Percentiles rank a stretch among this genome's conserved stretches.
These are phyloP conservation scores for Syzygium aqueum DNA, from an alignment of 345 rosid species.

Conservation along the genomic window DNA sequence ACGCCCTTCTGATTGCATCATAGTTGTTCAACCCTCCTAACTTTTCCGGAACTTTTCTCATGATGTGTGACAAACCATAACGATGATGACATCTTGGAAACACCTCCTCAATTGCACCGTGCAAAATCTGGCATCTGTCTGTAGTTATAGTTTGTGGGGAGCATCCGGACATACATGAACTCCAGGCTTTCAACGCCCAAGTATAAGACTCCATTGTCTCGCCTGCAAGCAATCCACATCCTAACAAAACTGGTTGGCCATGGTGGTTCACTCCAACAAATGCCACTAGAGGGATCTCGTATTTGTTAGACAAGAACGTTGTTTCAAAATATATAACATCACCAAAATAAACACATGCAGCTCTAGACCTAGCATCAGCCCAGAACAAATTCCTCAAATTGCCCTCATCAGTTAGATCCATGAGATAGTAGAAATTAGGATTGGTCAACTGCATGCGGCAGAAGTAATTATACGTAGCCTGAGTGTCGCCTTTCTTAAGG, in stretches of 20 bases:
- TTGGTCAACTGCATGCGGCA: constrained; percentile 26
- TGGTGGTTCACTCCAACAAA: constrained; percentile 21
- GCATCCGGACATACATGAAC: constrained; percentile 8
- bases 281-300: constrained; percentile 21
- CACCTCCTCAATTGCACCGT: constrained; percentile 2
- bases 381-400: constrained; percentile 18
- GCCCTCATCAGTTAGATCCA: constrained; percentile 22
- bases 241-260: constrained; percentile 19
- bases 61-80: constrained; percentile 11
- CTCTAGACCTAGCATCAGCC: constrained; percentile 25
- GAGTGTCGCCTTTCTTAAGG: constrained; percentile 13
- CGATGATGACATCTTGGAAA: constrained; percentile 15
- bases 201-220: constrained; percentile 12
- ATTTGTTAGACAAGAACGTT: constrained; percentile 9
- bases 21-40: constrained; percentile 19
- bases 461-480: constrained; percentile 18
- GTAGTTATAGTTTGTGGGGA: constrained; percentile 15
- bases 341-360: constrained; percentile 12
- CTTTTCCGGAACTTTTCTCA: constrained; percentile 20
- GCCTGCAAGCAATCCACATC: constrained; percentile 19
- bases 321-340: constrained; percentile 16
- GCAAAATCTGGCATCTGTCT: constrained; percentile 9
- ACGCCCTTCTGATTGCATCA: constrained; percentile 9
- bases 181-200: constrained; percentile 22
- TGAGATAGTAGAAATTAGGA: constrained; percentile 20